Conservation (phyloP, 164 flowering plant genomes). For the Tinospora cordifolia region DNA sequence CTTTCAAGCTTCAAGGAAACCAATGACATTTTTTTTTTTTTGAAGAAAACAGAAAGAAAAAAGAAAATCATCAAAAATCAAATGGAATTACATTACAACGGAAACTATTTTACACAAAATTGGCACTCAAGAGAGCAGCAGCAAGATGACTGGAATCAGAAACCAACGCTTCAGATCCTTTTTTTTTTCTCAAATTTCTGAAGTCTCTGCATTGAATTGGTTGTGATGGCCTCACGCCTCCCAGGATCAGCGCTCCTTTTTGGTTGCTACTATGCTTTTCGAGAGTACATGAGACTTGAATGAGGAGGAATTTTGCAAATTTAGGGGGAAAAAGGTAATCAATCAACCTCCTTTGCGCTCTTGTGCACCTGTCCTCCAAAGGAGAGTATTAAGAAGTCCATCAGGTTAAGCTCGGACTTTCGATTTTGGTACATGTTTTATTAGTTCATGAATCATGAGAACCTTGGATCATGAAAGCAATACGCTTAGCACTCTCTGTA, state of each 20-base stretch:
- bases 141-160: slow-evolving; percentile 18
- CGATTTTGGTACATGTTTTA: slow-evolving; percentile 29
- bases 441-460: slow-evolving; percentile 65
- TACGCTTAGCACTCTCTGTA: slow-evolving; percentile 74
- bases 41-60: background rate
- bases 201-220: slow-evolving; percentile 1
- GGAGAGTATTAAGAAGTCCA: slow-evolving; percentile 43
- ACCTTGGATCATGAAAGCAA: slow-evolving; percentile 75
- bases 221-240: slow-evolving; percentile 3
- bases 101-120: slow-evolving; percentile 39
- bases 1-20: background rate
- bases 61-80: slow-evolving; percentile 3
- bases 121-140: slow-evolving; percentile 12
- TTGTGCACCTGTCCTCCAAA: slow-evolving; percentile 57
- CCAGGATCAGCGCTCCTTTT: slow-evolving; percentile 2
- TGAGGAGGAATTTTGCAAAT: background rate
- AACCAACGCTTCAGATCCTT: slow-evolving; percentile 10
- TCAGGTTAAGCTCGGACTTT: slow-evolving; percentile 42
- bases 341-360: slow-evolving; percentile 53
- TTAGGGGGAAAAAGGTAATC: slow-evolving; percentile 13
- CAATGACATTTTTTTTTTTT: no score
- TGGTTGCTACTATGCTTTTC: slow-evolving; percentile 9
- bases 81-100: slow-evolving; percentile 36
- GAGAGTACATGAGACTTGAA: slow-evolving; percentile 9
- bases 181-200: slow-evolving; percentile 1